Conservation (phyloP, 441 rosid genomes). For the Isatis lusitanica region DNA sequence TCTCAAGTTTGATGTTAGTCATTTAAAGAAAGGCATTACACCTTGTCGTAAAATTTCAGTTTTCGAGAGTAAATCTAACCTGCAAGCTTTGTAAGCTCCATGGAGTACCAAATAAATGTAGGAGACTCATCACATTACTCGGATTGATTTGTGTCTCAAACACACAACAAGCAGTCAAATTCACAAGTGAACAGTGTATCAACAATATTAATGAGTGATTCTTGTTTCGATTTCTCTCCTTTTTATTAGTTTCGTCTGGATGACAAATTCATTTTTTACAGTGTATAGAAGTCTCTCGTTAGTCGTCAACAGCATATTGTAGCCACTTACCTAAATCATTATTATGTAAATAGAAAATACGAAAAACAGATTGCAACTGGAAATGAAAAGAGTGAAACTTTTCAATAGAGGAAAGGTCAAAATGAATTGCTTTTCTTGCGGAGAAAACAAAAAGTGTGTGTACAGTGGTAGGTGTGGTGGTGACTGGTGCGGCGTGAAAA, state of each 20-base stretch:
- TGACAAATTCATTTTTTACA: too few relatives aligned
- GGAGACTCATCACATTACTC: background rate
- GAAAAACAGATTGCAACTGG: background rate
- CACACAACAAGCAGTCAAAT: background rate
- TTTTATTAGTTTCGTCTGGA: too few relatives aligned
- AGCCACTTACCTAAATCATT: background rate
- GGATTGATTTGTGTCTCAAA: background rate
- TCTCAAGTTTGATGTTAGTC: conserved; percentile 7
- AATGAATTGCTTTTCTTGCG: background rate
- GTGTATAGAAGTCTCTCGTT: too few relatives aligned
- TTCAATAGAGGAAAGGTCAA: background rate
- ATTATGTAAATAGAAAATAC: background rate
- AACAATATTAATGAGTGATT: background rate
- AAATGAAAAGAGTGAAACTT: background rate
- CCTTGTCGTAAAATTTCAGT: background rate
- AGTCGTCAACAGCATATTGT: background rate
- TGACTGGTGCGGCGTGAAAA: conserved; percentile 6
- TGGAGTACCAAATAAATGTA: background rate
- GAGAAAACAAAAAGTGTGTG: background rate
- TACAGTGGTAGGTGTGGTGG: conserved; percentile 25
- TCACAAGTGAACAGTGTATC: background rate
- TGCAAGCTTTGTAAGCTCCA: conserved; percentile 1
- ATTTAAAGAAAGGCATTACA: background rate
- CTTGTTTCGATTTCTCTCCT: too few relatives aligned
- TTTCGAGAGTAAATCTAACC: background rate